Base-by-base conservation (phyloP, 768 basidiomycete species). In the Termitomyces sp. region DNA sequence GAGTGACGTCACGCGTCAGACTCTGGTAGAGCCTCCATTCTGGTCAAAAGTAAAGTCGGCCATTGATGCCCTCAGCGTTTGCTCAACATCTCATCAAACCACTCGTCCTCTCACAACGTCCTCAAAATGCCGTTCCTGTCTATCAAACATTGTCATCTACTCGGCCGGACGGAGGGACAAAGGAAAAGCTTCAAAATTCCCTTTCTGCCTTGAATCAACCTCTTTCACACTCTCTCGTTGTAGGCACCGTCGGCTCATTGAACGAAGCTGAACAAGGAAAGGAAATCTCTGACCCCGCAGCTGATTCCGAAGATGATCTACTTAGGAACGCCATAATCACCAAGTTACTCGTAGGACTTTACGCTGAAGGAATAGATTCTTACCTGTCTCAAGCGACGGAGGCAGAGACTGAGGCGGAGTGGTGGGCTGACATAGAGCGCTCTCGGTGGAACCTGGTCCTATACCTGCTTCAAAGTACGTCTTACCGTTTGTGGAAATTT, bases 381-480 rank as follows among this genome's bases (percentile, higher is more conserved):
- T 83, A 86, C 58, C 70, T 96, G 59, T 67, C 75, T 11, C 84
- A 91, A 66, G 91, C 94, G 1, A 76, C 82, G 9, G 70, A 84
- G 36, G 83, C 86, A 13, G 93, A 95, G 65, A 72, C 78, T 7
- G 91, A 94, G 65, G 84, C 90, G 20, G 83, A 89, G 47, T 97
- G 90, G 89, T 98, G 95, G 95, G 78, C 80, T 16, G 80, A 84
- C 31, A 69, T 89, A 44, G 86, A 88, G 61, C 78, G 83, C 34
- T 92, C 89, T 3, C 67, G 76, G 30, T 63, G 72, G 54, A 80
- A 77, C 20, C 78, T 87, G 11, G 79, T 80, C 3, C 73, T 81
- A 67, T 93, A 89, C 70, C 76, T 95, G 30, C 61, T 95, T 1
- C 90, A 95, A 75, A 91, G 93, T 95, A 67, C 65, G 87, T 76